Conservation (phyloP, 2,329 filamentous ascomycete species). For the Apiospora sp. region DNA sequence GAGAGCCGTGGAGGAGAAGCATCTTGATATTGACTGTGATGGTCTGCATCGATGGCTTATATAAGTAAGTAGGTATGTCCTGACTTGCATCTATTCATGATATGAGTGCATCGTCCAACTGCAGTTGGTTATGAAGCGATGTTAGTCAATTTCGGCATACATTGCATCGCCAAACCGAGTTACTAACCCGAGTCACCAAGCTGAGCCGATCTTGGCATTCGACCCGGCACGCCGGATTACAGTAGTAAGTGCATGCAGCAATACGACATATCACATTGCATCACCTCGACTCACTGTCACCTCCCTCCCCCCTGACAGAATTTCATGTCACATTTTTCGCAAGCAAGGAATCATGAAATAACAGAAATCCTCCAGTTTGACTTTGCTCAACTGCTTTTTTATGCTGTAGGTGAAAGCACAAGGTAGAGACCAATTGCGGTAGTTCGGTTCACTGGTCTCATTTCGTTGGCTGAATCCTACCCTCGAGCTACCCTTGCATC, state of each 20-base stretch:
- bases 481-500: background rate
- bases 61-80: background rate
- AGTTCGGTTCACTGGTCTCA: background rate
- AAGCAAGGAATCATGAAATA: background rate
- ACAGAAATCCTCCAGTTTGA: background rate
- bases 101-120: background rate
- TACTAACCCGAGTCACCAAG: too few relatives aligned
- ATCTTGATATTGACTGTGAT: background rate
- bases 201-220: background rate
- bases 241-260: background rate
- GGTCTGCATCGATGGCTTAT: background rate
- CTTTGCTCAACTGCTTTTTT: background rate
- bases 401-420: background rate
- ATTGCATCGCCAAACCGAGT: background rate
- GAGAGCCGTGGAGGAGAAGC: background rate
- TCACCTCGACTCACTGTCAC: too few relatives aligned
- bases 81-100: background rate
- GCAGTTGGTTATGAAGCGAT: background rate
- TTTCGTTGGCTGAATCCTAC: background rate
- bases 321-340: background rate
- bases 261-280: background rate
- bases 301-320: too few relatives aligned
- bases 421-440: background rate
- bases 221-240: too few relatives aligned
- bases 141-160: background rate